These are phyloP conservation scores for Beauveria medogensis DNA, from an alignment of 2,329 filamentous ascomycete genomes.

Conservation along the genomic window DNA sequence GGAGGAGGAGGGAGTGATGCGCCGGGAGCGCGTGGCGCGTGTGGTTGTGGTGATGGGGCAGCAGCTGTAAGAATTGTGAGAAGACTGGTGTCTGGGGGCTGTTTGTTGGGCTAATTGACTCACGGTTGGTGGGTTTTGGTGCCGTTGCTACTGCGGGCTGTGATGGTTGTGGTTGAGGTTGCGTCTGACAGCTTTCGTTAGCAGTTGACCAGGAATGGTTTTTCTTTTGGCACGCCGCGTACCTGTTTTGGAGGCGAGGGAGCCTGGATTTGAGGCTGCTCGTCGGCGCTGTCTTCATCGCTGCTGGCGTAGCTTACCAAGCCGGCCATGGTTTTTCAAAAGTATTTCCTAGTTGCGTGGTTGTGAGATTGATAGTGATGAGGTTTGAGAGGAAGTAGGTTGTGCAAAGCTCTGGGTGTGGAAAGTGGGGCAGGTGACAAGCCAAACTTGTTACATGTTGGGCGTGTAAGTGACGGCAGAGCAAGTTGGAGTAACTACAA, in stretches of 20 bases:
- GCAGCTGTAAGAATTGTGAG: no score
- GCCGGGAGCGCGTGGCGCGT: constrained; percentile 10
- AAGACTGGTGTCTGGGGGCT: neutral
- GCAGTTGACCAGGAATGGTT: neutral
- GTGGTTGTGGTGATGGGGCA: constrained; percentile 2
- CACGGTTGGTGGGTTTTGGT: neutral
- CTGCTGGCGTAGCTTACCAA: constrained; percentile 45
- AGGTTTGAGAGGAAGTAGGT: neutral
- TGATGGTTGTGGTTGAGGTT: neutral
- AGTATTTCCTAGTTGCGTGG: neutral
- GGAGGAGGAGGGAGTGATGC: constrained; percentile 18
- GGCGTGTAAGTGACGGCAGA: no score
- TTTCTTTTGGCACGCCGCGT: neutral
- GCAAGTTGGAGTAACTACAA: no score
- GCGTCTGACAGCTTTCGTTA: neutral
- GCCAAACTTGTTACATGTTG: no score
- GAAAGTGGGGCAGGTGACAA: no score
- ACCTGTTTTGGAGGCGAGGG: neutral
- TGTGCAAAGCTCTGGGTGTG: no score
- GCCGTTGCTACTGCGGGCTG: neutral
- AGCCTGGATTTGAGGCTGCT: neutral
- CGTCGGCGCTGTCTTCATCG: constrained; percentile 37
- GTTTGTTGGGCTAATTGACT: neutral
- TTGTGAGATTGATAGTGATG: neutral
- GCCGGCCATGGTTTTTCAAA: constrained; percentile 27